Evolutionary conservation across 805 yeast species (phyloP).

Genomic region (Suhomyces sp.): DNA sequence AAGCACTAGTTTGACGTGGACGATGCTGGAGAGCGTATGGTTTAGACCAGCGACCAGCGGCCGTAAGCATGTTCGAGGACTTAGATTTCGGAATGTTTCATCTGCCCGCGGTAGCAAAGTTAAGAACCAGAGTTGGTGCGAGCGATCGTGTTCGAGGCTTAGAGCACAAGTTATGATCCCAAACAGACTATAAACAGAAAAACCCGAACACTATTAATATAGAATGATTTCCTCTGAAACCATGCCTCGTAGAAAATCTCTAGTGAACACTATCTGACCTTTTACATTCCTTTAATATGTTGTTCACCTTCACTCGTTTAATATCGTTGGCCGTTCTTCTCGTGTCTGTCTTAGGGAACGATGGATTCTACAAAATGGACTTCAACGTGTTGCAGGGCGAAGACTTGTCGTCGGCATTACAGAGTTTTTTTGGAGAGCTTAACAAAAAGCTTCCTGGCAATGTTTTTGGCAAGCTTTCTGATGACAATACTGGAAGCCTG

Average conservation of each 20-base stretch:
- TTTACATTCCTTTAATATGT: not conserved
- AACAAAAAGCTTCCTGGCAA: not conserved
- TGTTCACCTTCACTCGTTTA: constrained; percentile 7
- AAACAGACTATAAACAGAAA: not conserved
- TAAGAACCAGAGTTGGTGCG: not conserved
- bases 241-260: not conserved
- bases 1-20: not conserved
- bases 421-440: constrained; percentile 10
- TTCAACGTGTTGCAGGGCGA: constrained; percentile 24
- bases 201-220: not conserved
- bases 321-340: constrained; percentile 5
- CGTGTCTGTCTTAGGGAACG: constrained; percentile 12
- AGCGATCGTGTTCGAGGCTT: not conserved
- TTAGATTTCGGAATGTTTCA: not conserved
- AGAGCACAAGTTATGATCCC: not conserved
- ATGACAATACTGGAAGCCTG: not conserved
- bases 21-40: not conserved
- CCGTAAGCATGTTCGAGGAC: not conserved
- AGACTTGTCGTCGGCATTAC: constrained; percentile 16
- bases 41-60: not conserved
- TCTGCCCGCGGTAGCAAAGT: not conserved
- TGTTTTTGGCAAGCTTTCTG: not conserved
- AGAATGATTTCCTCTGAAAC: not conserved
- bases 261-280: not conserved
- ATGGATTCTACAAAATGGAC: constrained; percentile 21